Evolutionary conservation across 1,284 basidiomycete genomes (phyloP).

Genomic region (Phlebopus sp.): DNA sequence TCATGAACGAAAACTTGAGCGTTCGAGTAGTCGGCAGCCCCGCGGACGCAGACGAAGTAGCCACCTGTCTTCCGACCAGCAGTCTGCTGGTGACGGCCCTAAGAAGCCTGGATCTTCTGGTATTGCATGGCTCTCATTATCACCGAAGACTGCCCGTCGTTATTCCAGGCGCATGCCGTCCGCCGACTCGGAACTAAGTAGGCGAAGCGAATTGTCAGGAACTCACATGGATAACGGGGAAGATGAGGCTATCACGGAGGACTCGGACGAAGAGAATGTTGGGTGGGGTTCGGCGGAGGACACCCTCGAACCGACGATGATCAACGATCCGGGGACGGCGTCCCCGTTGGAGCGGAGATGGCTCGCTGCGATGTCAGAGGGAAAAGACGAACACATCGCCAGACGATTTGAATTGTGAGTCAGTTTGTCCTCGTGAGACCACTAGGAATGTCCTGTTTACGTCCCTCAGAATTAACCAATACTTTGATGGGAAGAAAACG

Average conservation of each 20-base stretch:
- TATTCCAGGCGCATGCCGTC: slow-evolving; percentile 44
- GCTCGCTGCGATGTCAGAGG: slow-evolving; percentile 81
- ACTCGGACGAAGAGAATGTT: slow-evolving; percentile 37
- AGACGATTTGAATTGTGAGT: slow-evolving; percentile 68
- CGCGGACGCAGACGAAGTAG: slow-evolving; percentile 23
- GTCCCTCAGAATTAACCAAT: slow-evolving; percentile 65
- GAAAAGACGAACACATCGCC: slow-evolving; percentile 61
- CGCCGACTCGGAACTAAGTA: slow-evolving; percentile 40
- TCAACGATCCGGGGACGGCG: slow-evolving; percentile 79
- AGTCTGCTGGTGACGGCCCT: slow-evolving; percentile 22
- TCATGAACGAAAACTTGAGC: slow-evolving; percentile 43
- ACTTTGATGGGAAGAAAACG: slow-evolving; percentile 78
- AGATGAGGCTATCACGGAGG: slow-evolving; percentile 34
- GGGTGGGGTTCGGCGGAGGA: slow-evolving; percentile 55
- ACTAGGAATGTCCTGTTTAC: slow-evolving; percentile 4
- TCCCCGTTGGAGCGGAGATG: slow-evolving; percentile 74
- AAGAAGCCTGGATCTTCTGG: slow-evolving; percentile 15
- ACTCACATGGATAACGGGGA: slow-evolving; percentile 30
- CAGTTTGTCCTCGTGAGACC: not conserved
- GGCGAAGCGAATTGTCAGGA: slow-evolving; percentile 36
- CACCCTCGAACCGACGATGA: slow-evolving; percentile 61
- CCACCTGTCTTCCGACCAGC: slow-evolving; percentile 20
- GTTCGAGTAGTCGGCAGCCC: slow-evolving; percentile 27
- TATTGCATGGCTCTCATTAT: slow-evolving; percentile 45
- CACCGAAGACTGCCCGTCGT: slow-evolving; percentile 47